Conservation (phyloP, 345 rosid species). For the Citrus glauca region DNA sequence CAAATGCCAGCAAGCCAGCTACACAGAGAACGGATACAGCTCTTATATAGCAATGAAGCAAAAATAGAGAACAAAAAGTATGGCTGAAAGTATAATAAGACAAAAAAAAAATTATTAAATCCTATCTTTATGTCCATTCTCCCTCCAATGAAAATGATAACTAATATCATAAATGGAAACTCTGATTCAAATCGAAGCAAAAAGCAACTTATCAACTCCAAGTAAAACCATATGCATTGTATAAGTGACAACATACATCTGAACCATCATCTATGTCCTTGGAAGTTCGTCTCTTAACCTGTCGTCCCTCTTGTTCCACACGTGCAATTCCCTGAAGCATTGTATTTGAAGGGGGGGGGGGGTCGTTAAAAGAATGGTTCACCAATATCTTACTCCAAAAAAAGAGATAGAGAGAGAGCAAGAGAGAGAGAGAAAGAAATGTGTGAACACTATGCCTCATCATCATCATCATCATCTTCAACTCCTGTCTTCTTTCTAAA, state of each 20-base stretch:
- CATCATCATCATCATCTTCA: constrained; percentile 65
- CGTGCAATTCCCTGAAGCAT: constrained; percentile 48
- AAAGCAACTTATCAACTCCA: background rate
- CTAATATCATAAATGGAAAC: background rate
- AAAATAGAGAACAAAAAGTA: background rate
- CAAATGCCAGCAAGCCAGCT: background rate
- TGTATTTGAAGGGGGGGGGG: constrained; percentile 3
- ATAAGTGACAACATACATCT: constrained; percentile 52
- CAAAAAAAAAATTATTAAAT: background rate
- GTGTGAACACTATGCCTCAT: constrained; percentile 51
- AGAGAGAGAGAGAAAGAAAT: background rate
- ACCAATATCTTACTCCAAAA: constrained; percentile 13
- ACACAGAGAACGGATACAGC: background rate
- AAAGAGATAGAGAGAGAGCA: background rate
- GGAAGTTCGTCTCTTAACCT: constrained; percentile 52
- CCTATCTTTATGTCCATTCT: background rate
- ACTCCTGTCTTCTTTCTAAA: constrained; percentile 76
- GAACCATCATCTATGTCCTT: constrained; percentile 61
- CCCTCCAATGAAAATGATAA: background rate
- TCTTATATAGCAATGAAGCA: background rate
- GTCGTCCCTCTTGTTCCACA: constrained; percentile 46
- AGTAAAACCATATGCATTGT: background rate
- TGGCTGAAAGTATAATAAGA: background rate
- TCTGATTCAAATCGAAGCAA: background rate
- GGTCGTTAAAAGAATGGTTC: constrained; percentile 10